Base-by-base conservation (phyloP, 257 asterid species). In the Nicotiana paniculata region DNA sequence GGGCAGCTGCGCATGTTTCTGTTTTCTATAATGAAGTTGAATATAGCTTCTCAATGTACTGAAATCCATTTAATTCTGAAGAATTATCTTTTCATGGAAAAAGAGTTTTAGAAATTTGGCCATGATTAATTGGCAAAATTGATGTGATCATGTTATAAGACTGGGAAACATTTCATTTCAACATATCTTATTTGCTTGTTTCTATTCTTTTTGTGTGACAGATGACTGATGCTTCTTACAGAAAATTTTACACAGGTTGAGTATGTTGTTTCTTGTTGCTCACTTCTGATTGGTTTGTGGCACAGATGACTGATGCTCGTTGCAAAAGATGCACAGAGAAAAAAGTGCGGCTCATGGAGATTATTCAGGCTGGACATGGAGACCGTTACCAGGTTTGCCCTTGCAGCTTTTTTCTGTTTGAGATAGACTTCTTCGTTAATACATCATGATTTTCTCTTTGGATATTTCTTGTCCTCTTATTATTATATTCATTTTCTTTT, bases 221-320 rank as follows among this genome's bases (percentile, higher is more conserved):
- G 79, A 74, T 74, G 79, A 48, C 59, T 18, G 17, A 30, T 80
- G 57, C 58, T 28, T 64, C 54, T 32, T 63, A n/a, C 77, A 51
- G 51, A 17, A 66, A 57, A 32, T 24, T 55, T 35, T 17, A 46
- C 35, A 35, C n/a, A 48, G 83, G 77, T 17, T 70, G n/a, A 65
- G 37, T 39, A 33, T 53, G 30, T 37, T 17, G 51, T 30, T 57
- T 66, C 48, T n/a, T 81, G 64, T 57, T 12, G 35, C 77, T 13
- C 79, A 80, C 70, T 24, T 84, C 62, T 76, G 43, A 39, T 51
- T 28, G 78, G 48, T 33, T 85, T 82, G 62, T 77, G 81, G 55
- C 16, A 33, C 93, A 91, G 99, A 95, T 93, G 99, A 92, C 95
- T 10, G 93, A 91, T 90, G 98, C 97, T 83, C 95, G 91, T 46